Conservation (phyloP, 2,329 filamentous ascomycete genomes). For the Boeremia lycopersici region DNA sequence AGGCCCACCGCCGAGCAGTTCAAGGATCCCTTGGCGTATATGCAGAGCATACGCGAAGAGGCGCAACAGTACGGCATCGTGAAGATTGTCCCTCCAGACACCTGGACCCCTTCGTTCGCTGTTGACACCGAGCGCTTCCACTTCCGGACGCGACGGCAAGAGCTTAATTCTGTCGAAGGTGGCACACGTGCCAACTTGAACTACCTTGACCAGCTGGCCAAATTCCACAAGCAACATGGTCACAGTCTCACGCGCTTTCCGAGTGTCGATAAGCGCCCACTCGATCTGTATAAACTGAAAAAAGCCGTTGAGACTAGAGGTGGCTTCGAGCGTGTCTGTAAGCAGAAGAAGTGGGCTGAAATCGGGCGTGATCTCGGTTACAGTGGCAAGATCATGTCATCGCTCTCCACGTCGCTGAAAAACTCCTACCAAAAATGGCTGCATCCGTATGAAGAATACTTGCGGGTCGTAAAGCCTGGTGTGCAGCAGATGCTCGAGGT, state of each 20-base stretch:
- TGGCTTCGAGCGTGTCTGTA: constrained; percentile 96
- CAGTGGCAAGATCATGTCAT: constrained; percentile 99
- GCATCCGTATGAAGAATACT: constrained; percentile 93
- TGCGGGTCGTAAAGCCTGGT: constrained; percentile 86
- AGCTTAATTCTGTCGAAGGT: constrained; percentile 97
- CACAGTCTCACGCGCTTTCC: constrained; percentile 92
- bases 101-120: constrained; percentile 93
- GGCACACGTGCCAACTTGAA: constrained; percentile 97
- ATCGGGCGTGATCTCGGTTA: constrained; percentile 96
- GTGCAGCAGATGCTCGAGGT: constrained; percentile 95
- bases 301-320: constrained; percentile 95
- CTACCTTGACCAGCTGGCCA: constrained; percentile 91
- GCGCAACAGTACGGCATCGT: constrained; percentile 88
- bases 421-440: constrained; percentile 98
- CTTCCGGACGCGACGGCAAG: constrained; percentile 93
- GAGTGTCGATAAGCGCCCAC: constrained; percentile 94
- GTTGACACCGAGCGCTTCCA: constrained; percentile 99
- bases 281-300: constrained; percentile 94
- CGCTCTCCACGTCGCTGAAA: constrained; percentile 93
- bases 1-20: constrained; percentile 91
- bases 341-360: constrained; percentile 98
- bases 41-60: constrained; percentile 87
- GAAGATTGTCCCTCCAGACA: constrained; percentile 92
- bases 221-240: constrained; percentile 96
- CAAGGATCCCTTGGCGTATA: constrained; percentile 91